Conservation (phyloP, 371 early-diverging fungal genomes). For the Lichtheimia corymbifera region DNA sequence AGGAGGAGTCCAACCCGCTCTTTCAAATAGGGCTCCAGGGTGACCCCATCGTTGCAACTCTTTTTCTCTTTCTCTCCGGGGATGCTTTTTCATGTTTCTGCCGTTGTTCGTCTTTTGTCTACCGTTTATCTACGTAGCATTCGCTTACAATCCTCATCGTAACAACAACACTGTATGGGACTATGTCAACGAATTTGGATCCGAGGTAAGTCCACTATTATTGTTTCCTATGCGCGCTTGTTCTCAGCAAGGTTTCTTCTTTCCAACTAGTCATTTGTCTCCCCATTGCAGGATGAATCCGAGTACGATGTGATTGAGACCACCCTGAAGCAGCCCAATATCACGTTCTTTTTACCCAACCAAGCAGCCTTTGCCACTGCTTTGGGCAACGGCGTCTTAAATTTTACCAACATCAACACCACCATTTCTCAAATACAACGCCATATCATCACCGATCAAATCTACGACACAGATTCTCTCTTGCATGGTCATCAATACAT, state of each 20-base stretch:
- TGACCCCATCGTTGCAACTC: not conserved
- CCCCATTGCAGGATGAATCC: not conserved
- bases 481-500: slow-evolving; percentile 11
- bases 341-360: slow-evolving; percentile 16
- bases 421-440: slow-evolving; percentile 16
- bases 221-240: not conserved
- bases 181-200: not conserved
- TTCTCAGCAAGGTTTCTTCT: not conserved
- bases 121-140: not conserved
- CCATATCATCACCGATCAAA: slow-evolving; percentile 11
- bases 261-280: not conserved
- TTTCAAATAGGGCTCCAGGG: slow-evolving; percentile 2
- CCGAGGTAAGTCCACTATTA: not conserved
- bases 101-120: slow-evolving; percentile 1
- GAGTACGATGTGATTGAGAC: slow-evolving; percentile 2
- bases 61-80: slow-evolving; percentile 9
- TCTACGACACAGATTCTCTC: slow-evolving; percentile 12
- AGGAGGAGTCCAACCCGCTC: no score
- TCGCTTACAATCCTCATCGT: slow-evolving; percentile 2
- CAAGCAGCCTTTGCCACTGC: slow-evolving; percentile 12
- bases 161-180: not conserved
- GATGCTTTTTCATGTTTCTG: slow-evolving; percentile 10
- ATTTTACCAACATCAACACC: slow-evolving; percentile 15
- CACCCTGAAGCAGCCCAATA: slow-evolving; percentile 8
- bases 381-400: slow-evolving; percentile 3